Evolutionary conservation across 2,329 filamentous ascomycete genomes (phyloP).

Genomic region (Aspergillus pseudoterreus): DNA sequence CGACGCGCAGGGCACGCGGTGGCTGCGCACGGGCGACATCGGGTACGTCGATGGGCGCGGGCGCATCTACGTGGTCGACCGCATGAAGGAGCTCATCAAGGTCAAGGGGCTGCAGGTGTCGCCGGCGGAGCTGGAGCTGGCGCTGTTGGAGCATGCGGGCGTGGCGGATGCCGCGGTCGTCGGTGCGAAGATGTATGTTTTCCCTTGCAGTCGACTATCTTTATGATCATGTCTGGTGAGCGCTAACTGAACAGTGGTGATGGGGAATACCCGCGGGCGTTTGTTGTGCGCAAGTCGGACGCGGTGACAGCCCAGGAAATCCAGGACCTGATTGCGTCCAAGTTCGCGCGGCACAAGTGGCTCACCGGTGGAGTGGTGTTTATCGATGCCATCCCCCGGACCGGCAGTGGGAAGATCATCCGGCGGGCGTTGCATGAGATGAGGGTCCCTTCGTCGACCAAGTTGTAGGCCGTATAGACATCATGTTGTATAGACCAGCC

Average conservation of each 20-base stretch:
- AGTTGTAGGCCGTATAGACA: neutral
- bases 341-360: constrained; percentile 9
- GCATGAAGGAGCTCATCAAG: constrained; percentile 11
- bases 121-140: constrained; percentile 6
- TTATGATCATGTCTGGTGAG: neutral
- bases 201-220: neutral
- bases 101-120: constrained; percentile 10
- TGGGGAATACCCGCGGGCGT: constrained; percentile 8
- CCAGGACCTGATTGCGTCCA: constrained; percentile 2
- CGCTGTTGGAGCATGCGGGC: constrained; percentile 4
- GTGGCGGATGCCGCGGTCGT: constrained; percentile 7
- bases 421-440: neutral
- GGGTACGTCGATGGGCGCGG: constrained; percentile 7
- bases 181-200: constrained; percentile 2
- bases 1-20: neutral
- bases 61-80: constrained; percentile 6
- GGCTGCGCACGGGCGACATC: constrained; percentile 8
- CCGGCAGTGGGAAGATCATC: constrained; percentile 9
- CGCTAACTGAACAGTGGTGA: constrained; percentile 1
- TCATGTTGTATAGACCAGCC: neutral
- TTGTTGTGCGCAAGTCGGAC: constrained; percentile 6
- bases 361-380: constrained; percentile 6
- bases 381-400: constrained; percentile 6
- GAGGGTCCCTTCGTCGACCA: neutral
- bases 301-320: neutral